Base-by-base conservation (phyloP, 2,329 filamentous ascomycete genomes). In the Talaromyces sp. region DNA sequence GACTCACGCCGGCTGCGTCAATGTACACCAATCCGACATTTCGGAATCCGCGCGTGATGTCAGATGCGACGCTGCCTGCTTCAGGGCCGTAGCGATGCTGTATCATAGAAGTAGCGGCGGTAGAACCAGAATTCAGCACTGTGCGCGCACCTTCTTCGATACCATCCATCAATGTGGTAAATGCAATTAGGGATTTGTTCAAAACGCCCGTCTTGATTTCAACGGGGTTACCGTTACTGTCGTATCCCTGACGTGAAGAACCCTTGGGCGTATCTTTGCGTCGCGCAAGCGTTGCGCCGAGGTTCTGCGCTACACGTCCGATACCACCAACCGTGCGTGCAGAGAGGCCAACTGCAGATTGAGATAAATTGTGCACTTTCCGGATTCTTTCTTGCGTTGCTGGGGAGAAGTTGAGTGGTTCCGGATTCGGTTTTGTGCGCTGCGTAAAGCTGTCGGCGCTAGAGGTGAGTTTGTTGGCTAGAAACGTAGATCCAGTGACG, bases 21-120 rank as follows among this genome's bases (percentile, higher is more conserved):
- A 99, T 97, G 75, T 99, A 99, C 36, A 99, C 95, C 31, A 99
- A 84, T 5, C 93, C 95, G 7, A 98, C 95, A 70, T 98, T 99
- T 84, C 95, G 97, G 72, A 97, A 89, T 27, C 93, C 94, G 5
- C 92, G 89, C 0, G 92, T 91, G 22, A 99, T 78, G 62, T 91
- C 84, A 49, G 84, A 84, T 1, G 92, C 89, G 17, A 98, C 83
- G 40, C 89, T 84, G 17, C 93, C 92, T 0, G 95, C 95, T 78
- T 99, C 92, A 1, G 85, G 75, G 4, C 95, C 95, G 82, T 93
- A 99, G 68, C 88, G 89, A 78, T 98, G 95, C n/a, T 89, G 86
- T 2, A 98, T 92, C 61, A 97, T 89, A 0, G 89, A 91, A 40
- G 88, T 92, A 27, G 94, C 90, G n/a, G 94, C 93, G 1, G 85